These are phyloP conservation scores for Pseudocercospora vitis DNA, from an alignment of 2,329 filamentous ascomycete genomes.

Conservation along the genomic window DNA sequence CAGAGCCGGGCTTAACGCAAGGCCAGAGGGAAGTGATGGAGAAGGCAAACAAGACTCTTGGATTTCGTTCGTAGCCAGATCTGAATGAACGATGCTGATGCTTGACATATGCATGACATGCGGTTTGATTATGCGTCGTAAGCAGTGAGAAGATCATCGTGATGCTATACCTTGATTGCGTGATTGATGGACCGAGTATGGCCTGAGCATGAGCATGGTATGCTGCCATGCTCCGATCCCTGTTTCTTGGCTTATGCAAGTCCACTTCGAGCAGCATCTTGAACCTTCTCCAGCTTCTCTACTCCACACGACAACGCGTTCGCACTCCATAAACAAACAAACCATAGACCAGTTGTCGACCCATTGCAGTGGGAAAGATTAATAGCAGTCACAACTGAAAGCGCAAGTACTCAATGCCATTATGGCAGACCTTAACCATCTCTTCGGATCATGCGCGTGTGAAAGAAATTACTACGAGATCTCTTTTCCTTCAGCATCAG, in stretches of 20 bases:
- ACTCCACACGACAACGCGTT: slow-evolving; percentile 4
- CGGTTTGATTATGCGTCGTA: too few species aligned
- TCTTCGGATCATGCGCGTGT: slow-evolving; percentile 79
- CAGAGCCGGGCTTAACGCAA: slow-evolving; percentile 47
- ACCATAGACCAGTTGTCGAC: background rate
- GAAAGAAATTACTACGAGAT: slow-evolving; percentile 82
- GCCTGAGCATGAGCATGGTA: slow-evolving; percentile 8
- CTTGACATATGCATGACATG: too few species aligned
- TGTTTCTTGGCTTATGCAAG: background rate
- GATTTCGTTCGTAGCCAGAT: slow-evolving; percentile 44
- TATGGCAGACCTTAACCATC: slow-evolving; percentile 33
- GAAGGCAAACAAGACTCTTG: slow-evolving; percentile 55
- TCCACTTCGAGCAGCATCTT: slow-evolving; percentile 1
- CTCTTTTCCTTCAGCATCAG: slow-evolving; percentile 59
- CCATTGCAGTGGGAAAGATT: background rate
- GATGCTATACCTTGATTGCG: background rate
- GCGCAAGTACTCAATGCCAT: slow-evolving; percentile 3
- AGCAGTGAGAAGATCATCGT: too few species aligned
- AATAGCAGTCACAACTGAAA: background rate
- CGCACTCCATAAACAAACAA: background rate
- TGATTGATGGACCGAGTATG: slow-evolving; percentile 1
- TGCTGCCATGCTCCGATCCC: too few species aligned
- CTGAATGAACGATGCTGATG: background rate
- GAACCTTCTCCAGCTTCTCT: slow-evolving; percentile 8
- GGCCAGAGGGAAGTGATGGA: slow-evolving; percentile 55